Base-by-base conservation (phyloP, 1,139 yeast genomes). In the Pichia sp. region DNA sequence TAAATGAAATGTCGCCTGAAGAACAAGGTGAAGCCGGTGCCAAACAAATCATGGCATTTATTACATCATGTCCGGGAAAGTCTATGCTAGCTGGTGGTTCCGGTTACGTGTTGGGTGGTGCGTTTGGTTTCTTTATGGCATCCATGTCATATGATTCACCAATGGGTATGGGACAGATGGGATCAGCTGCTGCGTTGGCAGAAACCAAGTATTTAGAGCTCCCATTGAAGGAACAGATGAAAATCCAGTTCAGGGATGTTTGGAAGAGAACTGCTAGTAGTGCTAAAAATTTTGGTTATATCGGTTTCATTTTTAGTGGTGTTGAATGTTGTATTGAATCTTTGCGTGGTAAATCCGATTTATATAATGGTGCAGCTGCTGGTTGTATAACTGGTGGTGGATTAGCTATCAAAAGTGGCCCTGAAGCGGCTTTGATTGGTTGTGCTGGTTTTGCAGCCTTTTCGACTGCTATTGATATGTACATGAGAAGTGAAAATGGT, bases 391-490 rank as follows among this genome's bases (percentile, higher is more conserved):
- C 98, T 0, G 98, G 97, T 39, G 82, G 79, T 27, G 97, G 96
- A 0, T 73, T 92, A 48, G 95, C 97, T 3, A 75, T 85, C 53
- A 86, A 85, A 61, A 80, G 92, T 37, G 98, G 98, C 1, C 98
- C 98, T 2, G 90, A 83, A 58, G 95, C 95, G 32, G 95, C 96
- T 0, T 57, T 79, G 33, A 64, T 90, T 48, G 98, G 98, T 2
- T 92, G 97, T 71, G 97, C 95, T 33, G 98, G 97, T 11, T 92
- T 92, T 69, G 97, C 98, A 16, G 95, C 95, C 4, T 92, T 92
- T 63, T 84, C 95, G 47, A 81, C 95, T 8, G 97, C 97, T 7
- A 84, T 92, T 52, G 97, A 92, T 62, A 66, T 86, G 56, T 92
- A 92, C 60, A 74, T 92, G 81, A 76, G 90, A 58, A 79, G 87